Conservation (phyloP, 176 grass and related monocot species). For the Triticum turgidum region DNA sequence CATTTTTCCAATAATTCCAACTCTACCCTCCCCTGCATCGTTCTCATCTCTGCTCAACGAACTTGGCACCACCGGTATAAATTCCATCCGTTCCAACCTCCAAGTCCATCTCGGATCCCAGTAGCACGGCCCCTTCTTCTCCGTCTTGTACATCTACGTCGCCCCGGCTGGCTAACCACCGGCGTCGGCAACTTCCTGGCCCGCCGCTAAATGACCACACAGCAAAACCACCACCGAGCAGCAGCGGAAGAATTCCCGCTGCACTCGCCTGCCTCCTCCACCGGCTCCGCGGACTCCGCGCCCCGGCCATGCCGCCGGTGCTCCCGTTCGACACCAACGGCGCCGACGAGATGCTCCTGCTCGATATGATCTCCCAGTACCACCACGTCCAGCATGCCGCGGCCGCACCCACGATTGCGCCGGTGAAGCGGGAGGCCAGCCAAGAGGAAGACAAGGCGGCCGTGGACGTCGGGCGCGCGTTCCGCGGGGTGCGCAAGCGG, state of each 20-base stretch:
- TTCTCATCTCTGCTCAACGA: too few species aligned
- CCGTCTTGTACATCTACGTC: too few species aligned
- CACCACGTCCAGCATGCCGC: not conserved
- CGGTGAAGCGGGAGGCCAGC: not conserved
- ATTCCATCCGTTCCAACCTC: too few species aligned
- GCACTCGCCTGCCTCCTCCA: conserved; percentile 42
- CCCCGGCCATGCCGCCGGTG: not conserved
- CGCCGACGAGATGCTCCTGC: conserved; percentile 41
- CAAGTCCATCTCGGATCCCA: too few species aligned
- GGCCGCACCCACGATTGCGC: not conserved
- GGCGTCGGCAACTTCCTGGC: too few species aligned
- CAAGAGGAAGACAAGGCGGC: too few species aligned
- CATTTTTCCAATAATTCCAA: too few species aligned
- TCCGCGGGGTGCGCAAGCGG: not conserved
- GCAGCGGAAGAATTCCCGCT: not conserved
- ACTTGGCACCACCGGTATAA: too few species aligned
- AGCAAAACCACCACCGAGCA: not conserved
- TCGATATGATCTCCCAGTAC: conserved; percentile 21
- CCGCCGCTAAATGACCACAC: too few species aligned
- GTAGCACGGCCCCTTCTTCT: too few species aligned
- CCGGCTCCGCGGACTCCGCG: not conserved
- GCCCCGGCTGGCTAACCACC: too few species aligned
- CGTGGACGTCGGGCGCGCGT: not conserved
- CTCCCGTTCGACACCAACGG: conserved; percentile 41
- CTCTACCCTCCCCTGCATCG: too few species aligned